Conservation (phyloP, 1,139 yeast genomes). For the Suhomyces wounanorum region DNA sequence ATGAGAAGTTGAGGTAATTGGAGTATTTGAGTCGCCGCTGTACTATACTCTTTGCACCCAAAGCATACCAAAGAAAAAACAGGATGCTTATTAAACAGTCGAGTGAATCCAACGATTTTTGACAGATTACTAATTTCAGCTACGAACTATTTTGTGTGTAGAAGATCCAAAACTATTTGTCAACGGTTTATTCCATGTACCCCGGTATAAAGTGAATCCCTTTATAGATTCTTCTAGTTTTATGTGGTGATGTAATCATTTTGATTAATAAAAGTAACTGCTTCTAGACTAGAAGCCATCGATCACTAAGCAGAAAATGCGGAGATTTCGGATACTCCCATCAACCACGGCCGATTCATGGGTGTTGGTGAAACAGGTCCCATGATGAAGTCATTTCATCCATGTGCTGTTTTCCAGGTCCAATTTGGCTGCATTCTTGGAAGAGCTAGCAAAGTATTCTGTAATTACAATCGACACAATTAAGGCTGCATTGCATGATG, state of each 20-base stretch:
- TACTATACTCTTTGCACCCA: not conserved
- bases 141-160: not conserved
- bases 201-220: no score
- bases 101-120: not conserved
- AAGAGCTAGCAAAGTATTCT: not conserved
- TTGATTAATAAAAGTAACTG: not conserved
- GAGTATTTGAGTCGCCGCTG: not conserved
- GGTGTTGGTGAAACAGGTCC: no score
- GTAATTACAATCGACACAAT: not conserved
- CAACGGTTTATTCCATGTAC: not conserved
- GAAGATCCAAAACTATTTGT: not conserved
- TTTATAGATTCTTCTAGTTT: no score
- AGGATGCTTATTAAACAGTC: not conserved
- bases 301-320: not conserved
- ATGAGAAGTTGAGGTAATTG: not conserved
- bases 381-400: no score
- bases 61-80: not conserved
- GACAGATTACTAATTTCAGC: not conserved
- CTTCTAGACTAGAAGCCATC: not conserved
- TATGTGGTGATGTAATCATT: not conserved
- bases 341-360: not conserved
- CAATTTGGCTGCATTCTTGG: no score
- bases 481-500: not conserved
- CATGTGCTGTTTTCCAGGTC: no score
- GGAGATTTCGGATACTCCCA: not conserved